Conservation (phyloP, 1,284 basidiomycete genomes). For the Fomitopsis schrenkii region DNA sequence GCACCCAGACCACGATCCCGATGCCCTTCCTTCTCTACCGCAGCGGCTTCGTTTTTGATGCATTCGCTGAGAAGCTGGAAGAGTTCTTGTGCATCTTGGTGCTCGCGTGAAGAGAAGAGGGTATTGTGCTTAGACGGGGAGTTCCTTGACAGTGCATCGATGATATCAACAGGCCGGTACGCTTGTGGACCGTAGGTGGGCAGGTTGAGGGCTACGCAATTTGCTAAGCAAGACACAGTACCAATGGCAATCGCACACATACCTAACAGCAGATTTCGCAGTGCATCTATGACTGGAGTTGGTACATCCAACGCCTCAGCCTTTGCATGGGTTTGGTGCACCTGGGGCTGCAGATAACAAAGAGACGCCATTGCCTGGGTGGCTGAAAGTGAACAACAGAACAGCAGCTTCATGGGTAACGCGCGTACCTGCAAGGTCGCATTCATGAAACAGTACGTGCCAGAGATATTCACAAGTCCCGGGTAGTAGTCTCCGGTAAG, state of each 20-base stretch:
- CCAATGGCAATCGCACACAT: constrained; percentile 20
- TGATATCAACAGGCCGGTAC: constrained; percentile 68
- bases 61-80: constrained; percentile 88
- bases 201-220: constrained; percentile 61
- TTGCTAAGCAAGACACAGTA: constrained; percentile 12
- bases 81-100: constrained; percentile 96
- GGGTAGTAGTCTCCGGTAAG: constrained; percentile 60
- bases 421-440: constrained; percentile 79
- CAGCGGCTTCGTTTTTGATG: constrained; percentile 73
- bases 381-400: not conserved
- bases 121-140: constrained; percentile 54
- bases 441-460: constrained; percentile 94
- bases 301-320: constrained; percentile 76
- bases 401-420: not conserved
- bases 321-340: constrained; percentile 66
- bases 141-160: constrained; percentile 60
- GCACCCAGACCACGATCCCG: constrained; percentile 67
- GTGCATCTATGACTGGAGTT: constrained; percentile 78
- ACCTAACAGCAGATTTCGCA: constrained; percentile 68
- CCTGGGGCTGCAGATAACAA: constrained; percentile 69
- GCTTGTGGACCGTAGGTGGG: constrained; percentile 55
- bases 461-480: constrained; percentile 90
- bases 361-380: constrained; percentile 79
- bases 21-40: constrained; percentile 60
- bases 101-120: constrained; percentile 80